Evolutionary conservation across 2,329 filamentous ascomycete species (phyloP), one percentile per base, ranked within the genome.

Genomic region (Colletotrichum karsti): DNA sequence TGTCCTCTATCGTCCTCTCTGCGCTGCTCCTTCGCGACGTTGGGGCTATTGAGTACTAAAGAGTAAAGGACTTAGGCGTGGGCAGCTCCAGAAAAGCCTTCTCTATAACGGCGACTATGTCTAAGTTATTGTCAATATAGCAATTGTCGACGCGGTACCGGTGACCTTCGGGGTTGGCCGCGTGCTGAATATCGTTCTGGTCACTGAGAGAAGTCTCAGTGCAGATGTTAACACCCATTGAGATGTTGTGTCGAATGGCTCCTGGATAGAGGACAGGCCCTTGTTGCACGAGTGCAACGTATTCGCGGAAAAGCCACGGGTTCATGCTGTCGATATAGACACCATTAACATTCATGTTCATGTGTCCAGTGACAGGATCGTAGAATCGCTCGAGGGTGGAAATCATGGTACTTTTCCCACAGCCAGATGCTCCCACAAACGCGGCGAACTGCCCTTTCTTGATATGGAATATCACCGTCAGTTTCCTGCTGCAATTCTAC

Each of bases 371-470:
- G 33, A 28, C 26, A 9, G 46, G 35, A 41, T 89, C 85, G 70
- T 91, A 91, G 41, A 91, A 82, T 2, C 82, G 77, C 67, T 84
- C 80, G 0, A 86, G 74, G 63, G 85, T 77, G 5, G 84, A 82
- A 57, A 91, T 82, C 55, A 88, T 86, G 1, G 89, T 91, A 1
- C 85, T 88, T 73, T 91, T 91, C 1, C 87, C 87, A 58, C 85
- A 87, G 4, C 87, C 87, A 0, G 84, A 85, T 8, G 84, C 77
- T 5, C 87, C 87, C 0, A 89, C 87, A 35, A 89, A 79, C 1
- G 86, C 87, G 2, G 84, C 78, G 44, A 83, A 87, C 37, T 85
- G 79, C 10, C 85, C 84, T 5, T 41, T 26, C 20, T 26, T 37
- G 30, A 55, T 22, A 30, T 28, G 26, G 1, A 12, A 39, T 10